Evolutionary conservation across 2,329 filamentous ascomycete genomes (phyloP), one percentile per base, ranked within the genome.

Genomic region (Aspergillus sp.): DNA sequence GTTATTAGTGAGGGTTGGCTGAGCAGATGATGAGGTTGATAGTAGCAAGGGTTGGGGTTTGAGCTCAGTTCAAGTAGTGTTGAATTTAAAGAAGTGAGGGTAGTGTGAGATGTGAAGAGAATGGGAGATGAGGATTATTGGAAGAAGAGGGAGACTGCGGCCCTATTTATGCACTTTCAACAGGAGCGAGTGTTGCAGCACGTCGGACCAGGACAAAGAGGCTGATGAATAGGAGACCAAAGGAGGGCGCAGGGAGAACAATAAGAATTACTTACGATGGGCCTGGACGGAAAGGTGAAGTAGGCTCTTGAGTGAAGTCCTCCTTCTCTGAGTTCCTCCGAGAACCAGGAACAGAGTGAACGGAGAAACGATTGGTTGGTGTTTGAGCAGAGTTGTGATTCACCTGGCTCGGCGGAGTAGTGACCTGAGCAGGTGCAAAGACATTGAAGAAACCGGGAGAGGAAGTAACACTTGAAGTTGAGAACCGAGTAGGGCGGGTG

Each of bases 261-360:
- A 52, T 41, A 27, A 42, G 25, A 27, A 13, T 15, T 50, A 92
- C 91, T 87, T 86, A 95, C 91, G 88, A 86, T 75, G 91, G 90
- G 54, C 86, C 88, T 51, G 89, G 86, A 58, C 90, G 85, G 71
- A 90, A 89, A 68, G 88, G 88, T 38, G 88, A 72, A 36, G 77
- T 67, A 23, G 75, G 69, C 30, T 80, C 85, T 64, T 88, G 86
- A 67, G 89, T 87, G 71, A 92, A 90, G 71, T 94, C 92, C 70
- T 96, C 91, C 67, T 94, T 90, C 67, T 97, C 85, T 59, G 94
- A 98, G 73, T 96, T 96, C 66, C 93, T 90, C 66, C 93, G 86
- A 63, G 93, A 95, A 30, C 86, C 88, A 50, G 93, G 92, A 54
- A 96, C 88, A 25, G 94, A 97, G 67, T 92, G 90, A 11, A 92